Percentiles rank a stretch among this genome's conserved stretches.
These are phyloP conservation scores for Microbotryomycetes sp. DNA, from an alignment of 1,284 basidiomycete genomes.

Conservation along the genomic window DNA sequence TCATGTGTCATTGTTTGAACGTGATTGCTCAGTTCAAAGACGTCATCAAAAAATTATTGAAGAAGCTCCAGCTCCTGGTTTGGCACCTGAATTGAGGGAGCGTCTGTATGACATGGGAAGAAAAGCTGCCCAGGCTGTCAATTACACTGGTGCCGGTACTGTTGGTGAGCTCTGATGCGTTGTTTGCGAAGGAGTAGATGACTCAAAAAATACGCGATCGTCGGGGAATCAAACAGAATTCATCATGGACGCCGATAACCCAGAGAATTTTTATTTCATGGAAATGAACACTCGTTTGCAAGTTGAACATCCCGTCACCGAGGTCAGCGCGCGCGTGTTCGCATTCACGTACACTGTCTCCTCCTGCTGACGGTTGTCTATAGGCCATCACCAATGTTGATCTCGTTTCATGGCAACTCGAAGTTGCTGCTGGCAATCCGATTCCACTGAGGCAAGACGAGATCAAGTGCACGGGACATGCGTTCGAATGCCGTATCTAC, in stretches of 20 bases:
- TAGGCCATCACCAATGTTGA: slow-evolving; percentile 69
- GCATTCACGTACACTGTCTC: not conserved
- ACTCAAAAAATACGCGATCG: no score
- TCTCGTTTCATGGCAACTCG: slow-evolving; percentile 89
- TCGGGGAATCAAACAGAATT: slow-evolving; percentile 56
- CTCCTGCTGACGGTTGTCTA: not conserved
- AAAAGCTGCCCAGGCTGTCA: slow-evolving; percentile 81
- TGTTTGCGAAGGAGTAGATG: no score
- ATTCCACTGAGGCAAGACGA: slow-evolving; percentile 68
- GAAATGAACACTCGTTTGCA: slow-evolving; percentile 86
- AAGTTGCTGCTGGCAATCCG: slow-evolving; percentile 80
- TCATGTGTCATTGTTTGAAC: slow-evolving; percentile 81
- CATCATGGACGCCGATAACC: slow-evolving; percentile 80
- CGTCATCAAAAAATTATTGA: slow-evolving; percentile 76
- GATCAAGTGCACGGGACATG: slow-evolving; percentile 79
- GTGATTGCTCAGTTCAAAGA: slow-evolving; percentile 90
- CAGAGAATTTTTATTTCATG: slow-evolving; percentile 78
- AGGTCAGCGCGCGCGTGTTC: slow-evolving; percentile 55
- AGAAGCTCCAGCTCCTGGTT: slow-evolving; percentile 86
- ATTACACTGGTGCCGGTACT: slow-evolving; percentile 84
- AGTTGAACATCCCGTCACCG: slow-evolving; percentile 91
- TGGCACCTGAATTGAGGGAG: slow-evolving; percentile 64
- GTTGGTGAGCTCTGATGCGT: slow-evolving; percentile 51
- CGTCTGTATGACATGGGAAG: slow-evolving; percentile 82
- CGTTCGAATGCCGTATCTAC: slow-evolving; percentile 94